Base-by-base conservation (phyloP, 2,329 filamentous ascomycete genomes). In the Monosporascus sp. region DNA sequence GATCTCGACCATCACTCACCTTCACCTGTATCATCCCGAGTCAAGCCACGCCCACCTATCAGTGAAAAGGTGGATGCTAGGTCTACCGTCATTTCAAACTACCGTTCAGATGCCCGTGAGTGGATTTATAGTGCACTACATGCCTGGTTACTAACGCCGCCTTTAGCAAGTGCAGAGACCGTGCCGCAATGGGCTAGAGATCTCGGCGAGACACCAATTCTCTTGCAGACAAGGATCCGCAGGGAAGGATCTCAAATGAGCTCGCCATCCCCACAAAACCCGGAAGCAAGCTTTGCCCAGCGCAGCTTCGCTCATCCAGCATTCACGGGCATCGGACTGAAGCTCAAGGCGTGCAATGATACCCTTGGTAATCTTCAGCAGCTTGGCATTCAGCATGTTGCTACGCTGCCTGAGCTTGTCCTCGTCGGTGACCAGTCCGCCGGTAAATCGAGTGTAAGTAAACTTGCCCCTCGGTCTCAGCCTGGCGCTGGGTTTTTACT, bases 401-500 rank as follows among this genome's bases (percentile, higher is more conserved):
- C 90, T 0, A 81, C 82, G 0, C 73, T 96, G 0, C 90, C 91
- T 0, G 89, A 90, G 60, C 83, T 95, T 9, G 88, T 93, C 6
- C 81, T 96, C 0, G 83, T 96, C 0, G 91, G 91, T 0, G 90
- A 96, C 48, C 91, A 96, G 63, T 89, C 83, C 0, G 87, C 90
- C 0, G 92, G 91, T 0, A 96, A 96, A 65, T 90, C 85, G 0
- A 90, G 62, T 27, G 39, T 47, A 78, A 0, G 65, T 81, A 20
- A 9, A 20, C 20, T 1, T 24, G 8, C 39, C 6, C 22, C 1
- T 20, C 18, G 14, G 17, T 24, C 14, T 20, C 20, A 18, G 17
- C 6, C 37, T 18, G 37, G 3, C 17, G 1, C 3, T 39, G 15
- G 37, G 2, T 18, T 18, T 20, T 15, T 18, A 6, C 39, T 43